phyloP scores from a whole-genome alignment of 2,329 filamentous ascomycete genomes.

The Plectosphaerella sp. region DNA sequence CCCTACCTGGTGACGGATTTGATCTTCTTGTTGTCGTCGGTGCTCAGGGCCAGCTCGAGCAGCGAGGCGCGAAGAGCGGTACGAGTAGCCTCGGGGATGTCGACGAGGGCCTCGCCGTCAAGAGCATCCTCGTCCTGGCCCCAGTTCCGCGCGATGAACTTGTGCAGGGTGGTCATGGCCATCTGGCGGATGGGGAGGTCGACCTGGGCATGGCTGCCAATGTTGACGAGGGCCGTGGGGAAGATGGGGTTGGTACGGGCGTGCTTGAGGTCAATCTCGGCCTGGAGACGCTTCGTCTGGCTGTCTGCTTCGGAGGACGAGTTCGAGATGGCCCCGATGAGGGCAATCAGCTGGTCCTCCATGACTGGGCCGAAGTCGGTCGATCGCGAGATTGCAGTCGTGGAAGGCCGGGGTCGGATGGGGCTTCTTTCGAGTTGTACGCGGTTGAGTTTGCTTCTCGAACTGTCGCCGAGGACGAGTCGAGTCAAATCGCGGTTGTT shows the following conservation, averaged over 20 bases:
- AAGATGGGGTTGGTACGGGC: conserved; percentile 68
- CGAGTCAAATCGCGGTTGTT: background rate
- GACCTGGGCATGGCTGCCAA: conserved; percentile 73
- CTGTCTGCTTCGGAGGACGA: conserved; percentile 77
- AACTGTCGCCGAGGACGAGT: background rate
- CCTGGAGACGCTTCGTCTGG: conserved; percentile 74
- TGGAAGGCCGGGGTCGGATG: background rate
- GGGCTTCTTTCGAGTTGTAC: too few species aligned
- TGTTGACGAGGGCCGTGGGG: conserved; percentile 72
- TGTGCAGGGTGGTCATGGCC: conserved; percentile 73
- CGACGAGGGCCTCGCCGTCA: conserved; percentile 53
- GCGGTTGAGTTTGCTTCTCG: background rate
- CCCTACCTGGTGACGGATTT: conserved; percentile 78
- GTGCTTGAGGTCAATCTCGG: conserved; percentile 76
- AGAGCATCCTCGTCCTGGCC: conserved; percentile 69
- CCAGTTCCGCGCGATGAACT: conserved; percentile 84
- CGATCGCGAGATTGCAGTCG: background rate
- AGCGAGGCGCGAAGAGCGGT: conserved; percentile 67
- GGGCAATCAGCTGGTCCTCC: conserved; percentile 87
- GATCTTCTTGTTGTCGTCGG: conserved; percentile 76
- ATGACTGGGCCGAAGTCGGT: conserved; percentile 42
- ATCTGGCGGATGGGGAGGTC: conserved; percentile 75
- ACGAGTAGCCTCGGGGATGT: conserved; percentile 71
- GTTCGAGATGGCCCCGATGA: conserved; percentile 45
- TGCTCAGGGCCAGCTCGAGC: conserved; percentile 71